A percentile compares a stretch with the other conserved stretches of the same genome.
These are phyloP conservation scores for Neurospora sublineolata DNA, from an alignment of 495 filamentous ascomycete genomes.

Conservation along the genomic window DNA sequence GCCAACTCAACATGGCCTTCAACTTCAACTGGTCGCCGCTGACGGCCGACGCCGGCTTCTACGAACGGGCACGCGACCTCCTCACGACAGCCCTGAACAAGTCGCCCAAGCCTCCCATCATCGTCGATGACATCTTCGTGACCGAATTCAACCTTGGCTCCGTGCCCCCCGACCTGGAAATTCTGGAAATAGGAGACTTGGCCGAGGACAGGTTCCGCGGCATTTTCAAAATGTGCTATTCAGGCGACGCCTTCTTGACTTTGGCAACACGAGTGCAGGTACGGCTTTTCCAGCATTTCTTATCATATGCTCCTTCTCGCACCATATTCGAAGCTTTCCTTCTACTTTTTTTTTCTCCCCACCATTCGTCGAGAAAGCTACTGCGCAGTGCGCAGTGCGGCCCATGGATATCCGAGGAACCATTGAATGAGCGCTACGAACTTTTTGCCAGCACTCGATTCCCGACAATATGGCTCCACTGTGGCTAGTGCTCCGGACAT, in stretches of 20 bases:
- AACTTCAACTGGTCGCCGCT: conserved; percentile 99
- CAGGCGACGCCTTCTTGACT: conserved; percentile 87
- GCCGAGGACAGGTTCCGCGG: conserved; percentile 95
- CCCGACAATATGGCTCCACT: not conserved
- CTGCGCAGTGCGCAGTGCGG: not conserved
- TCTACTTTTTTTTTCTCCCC: not conserved
- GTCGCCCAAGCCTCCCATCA: conserved; percentile 94
- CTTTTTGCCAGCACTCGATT: not conserved
- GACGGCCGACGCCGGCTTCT: conserved; percentile 84
- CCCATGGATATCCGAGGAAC: not conserved
- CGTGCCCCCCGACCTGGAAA: conserved; percentile 86
- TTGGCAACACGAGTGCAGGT: conserved; percentile 88
- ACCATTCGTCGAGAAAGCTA: not conserved
- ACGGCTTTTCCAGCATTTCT: conserved; percentile 18
- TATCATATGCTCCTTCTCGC: not conserved
- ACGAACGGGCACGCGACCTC: conserved; percentile 82
- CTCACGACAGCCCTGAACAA: conserved; percentile 94
- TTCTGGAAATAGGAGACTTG: conserved; percentile 90
- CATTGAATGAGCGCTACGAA: not conserved
- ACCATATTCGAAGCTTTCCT: not conserved
- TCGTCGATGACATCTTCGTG: conserved; percentile 97
- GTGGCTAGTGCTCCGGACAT: not conserved
- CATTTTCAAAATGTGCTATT: conserved; percentile 98
- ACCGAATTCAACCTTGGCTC: conserved; percentile 93
- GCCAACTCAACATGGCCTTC: conserved; percentile 75